Evolutionary conservation across 306 rosid genomes (phyloP).

Genomic region (Lithocarpus polystachyus): DNA sequence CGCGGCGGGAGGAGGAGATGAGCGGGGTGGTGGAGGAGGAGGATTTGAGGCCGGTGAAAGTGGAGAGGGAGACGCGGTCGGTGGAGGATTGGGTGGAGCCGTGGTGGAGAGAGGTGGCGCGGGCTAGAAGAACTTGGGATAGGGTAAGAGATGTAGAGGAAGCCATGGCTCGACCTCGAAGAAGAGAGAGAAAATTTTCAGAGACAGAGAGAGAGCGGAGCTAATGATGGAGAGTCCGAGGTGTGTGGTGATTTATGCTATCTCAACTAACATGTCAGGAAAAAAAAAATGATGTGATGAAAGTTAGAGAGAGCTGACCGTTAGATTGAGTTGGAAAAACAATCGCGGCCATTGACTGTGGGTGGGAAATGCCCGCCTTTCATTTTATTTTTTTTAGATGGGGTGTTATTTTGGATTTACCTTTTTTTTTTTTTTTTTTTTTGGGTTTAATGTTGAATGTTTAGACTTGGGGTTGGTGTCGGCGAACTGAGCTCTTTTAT

Average conservation of each 20-base stretch:
- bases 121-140: constrained; percentile 65
- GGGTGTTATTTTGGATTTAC: neutral
- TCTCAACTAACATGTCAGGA: constrained; percentile 23
- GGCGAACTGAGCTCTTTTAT: too few species aligned
- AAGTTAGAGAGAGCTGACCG: constrained; percentile 41
- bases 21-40: constrained; percentile 9
- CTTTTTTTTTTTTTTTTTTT: neutral
- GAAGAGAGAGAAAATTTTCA: neutral
- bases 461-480: neutral
- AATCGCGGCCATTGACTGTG: constrained; percentile 40
- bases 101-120: constrained; percentile 57
- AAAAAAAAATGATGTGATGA: constrained; percentile 8
- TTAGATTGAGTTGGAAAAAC: constrained; percentile 19
- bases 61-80: constrained; percentile 47
- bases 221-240: neutral
- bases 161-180: constrained; percentile 48
- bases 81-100: constrained; percentile 47
- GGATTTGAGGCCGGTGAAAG: constrained; percentile 66
- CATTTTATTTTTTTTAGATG: constrained; percentile 12
- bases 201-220: neutral
- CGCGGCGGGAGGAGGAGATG: constrained; percentile 19
- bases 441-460: neutral
- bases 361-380: constrained; percentile 54
- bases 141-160: constrained; percentile 73
- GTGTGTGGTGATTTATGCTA: constrained; percentile 22